Evolutionary conservation across 148 eudicot genomes (phyloP), one percentile per base, ranked within the genome.

Genomic region (Fagopyrum esculentum): DNA sequence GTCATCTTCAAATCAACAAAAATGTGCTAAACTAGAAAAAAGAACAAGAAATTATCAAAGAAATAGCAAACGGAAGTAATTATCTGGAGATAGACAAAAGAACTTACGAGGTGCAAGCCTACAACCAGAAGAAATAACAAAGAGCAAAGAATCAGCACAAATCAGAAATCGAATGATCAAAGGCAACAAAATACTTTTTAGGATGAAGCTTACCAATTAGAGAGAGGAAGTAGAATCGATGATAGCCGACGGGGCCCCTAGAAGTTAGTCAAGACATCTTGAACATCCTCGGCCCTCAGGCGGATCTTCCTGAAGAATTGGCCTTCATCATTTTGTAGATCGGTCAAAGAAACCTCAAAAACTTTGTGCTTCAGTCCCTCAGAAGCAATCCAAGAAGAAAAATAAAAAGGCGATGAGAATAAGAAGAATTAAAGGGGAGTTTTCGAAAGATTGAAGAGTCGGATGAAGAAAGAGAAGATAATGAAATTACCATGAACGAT

Each of bases 251-350:
- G 26, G n/a, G 26, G 26, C 26, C 26, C 83, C 71, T 77, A 80
- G 40, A 80, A 80, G 74, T 80, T 80, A 0, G 80, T 80, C 4
- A 80, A 30, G 11, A 80, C 83, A 9, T 80, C 68, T 26, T 80
- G 74, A 19, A 73, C 70, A 73, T 80, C 83, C 71, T 80, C 83
- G 1, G 71, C 79, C 52, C 79, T 77, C 51, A 76, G 71, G 22
- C 80, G 54, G 71, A 80, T 77, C 79, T 77, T 80, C 61, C 71
- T 80, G 74, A 22, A 73, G 54, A 54, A 71, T 29, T 76, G 79
- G 72, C 76, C 83, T 52, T 80, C 83, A 46, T 80, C 83, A 29
- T 66, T 68, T 48, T 50, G 75, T 2, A 76, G 78, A 43, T 61
- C 69, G 35, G 78, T 56, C 5, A 77, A 69, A 13, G 52, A 51